Conservation (phyloP, 2,329 filamentous ascomycete species). For the Alternaria brassicae region DNA sequence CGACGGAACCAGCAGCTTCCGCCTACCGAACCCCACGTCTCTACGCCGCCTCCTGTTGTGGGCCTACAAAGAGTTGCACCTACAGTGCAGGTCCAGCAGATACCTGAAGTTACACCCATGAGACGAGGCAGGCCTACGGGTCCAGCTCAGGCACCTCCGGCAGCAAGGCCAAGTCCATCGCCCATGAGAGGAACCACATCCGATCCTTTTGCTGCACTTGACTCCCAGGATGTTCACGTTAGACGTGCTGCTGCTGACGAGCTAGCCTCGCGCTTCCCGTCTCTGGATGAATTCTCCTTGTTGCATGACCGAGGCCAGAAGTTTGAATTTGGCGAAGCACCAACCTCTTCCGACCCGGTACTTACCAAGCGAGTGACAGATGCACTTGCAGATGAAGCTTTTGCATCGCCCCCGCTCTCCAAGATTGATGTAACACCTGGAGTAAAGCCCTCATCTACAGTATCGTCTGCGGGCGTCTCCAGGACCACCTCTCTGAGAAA, state of each 20-base stretch:
- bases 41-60: constrained; percentile 66
- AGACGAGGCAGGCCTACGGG: constrained; percentile 78
- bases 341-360: constrained; percentile 52
- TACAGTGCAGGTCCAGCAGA: constrained; percentile 70
- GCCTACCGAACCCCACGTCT: constrained; percentile 59
- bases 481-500: constrained; percentile 45
- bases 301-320: constrained; percentile 83
- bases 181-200: constrained; percentile 72
- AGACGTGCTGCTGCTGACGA: constrained; percentile 71
- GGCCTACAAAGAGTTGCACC: constrained; percentile 84
- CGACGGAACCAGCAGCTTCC: constrained; percentile 67
- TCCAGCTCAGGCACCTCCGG: constrained; percentile 53
- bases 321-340: constrained; percentile 73
- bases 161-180: constrained; percentile 68
- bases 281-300: constrained; percentile 89
- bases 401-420: constrained; percentile 60
- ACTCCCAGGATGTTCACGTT: constrained; percentile 65
- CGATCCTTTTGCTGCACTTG: constrained; percentile 91
- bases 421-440: constrained; percentile 39
- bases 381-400: constrained; percentile 83
- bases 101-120: constrained; percentile 95
- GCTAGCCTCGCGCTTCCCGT: constrained; percentile 83
- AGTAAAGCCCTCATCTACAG: constrained; percentile 37
- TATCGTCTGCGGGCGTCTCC: constrained; percentile 41
- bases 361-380: constrained; percentile 74